Conservation (phyloP, 108 stramenopile genomes). For the Pseudonitzschia multiseries region DNA sequence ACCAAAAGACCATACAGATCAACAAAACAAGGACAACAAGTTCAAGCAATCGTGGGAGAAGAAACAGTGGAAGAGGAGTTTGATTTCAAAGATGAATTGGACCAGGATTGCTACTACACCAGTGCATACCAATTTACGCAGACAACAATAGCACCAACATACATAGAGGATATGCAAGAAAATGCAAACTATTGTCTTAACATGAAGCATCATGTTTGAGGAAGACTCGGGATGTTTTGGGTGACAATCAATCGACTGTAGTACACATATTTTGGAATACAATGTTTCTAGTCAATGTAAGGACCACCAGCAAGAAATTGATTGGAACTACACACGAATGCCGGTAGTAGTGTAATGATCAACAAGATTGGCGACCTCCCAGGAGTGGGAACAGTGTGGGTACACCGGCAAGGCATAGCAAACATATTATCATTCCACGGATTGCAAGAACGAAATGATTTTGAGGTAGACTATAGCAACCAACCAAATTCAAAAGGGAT, state of each 20-base stretch:
- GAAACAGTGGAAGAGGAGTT: too few species aligned
- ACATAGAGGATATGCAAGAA: neutral
- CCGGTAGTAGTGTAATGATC: constrained; percentile 13
- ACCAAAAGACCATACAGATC: too few species aligned
- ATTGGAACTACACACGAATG: constrained; percentile 31
- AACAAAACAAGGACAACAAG: too few species aligned
- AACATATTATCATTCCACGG: constrained; percentile 26
- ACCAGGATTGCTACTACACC: neutral
- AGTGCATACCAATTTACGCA: neutral
- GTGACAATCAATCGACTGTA: constrained; percentile 43
- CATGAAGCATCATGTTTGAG: too few species aligned
- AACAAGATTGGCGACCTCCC: constrained; percentile 26
- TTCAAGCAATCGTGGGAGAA: too few species aligned
- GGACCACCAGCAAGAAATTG: constrained; percentile 4
- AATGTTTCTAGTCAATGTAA: constrained; percentile 35
- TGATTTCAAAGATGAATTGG: too few species aligned
- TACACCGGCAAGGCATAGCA: constrained; percentile 29
- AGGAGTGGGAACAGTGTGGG: constrained; percentile 32
- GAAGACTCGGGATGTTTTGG: too few species aligned
- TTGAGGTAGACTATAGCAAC: neutral
- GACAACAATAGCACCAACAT: neutral
- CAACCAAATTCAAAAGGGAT: neutral
- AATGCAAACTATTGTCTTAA: constrained; percentile 8
- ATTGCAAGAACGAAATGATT: neutral
- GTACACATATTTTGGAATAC: constrained; percentile 32